Percentiles rank a stretch among this genome's conserved stretches.
Evolutionary conservation across 1,139 yeast genomes (phyloP).

Genomic region (Diutina siamensis): DNA sequence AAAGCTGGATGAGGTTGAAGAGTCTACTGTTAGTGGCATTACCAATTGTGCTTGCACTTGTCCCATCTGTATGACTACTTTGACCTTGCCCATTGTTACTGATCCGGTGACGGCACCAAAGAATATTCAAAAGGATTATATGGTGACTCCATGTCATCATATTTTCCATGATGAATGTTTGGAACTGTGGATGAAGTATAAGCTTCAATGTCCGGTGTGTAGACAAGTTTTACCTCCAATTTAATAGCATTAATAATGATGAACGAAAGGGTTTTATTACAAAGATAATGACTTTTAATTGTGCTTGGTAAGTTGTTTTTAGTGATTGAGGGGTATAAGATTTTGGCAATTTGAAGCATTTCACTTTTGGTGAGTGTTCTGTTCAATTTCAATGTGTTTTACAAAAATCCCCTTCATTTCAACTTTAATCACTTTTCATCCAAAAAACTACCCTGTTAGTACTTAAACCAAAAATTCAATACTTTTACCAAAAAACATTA

Average conservation of each 20-base stretch:
- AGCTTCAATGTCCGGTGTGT: slow-evolving; percentile 90
- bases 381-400: too few relatives aligned
- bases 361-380: too few relatives aligned
- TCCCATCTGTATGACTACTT: slow-evolving; percentile 81
- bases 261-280: too few relatives aligned
- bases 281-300: too few relatives aligned
- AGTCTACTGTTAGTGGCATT: slow-evolving; percentile 2
- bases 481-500: too few relatives aligned
- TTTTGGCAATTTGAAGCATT: too few relatives aligned
- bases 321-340: too few relatives aligned
- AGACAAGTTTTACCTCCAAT: slow-evolving; percentile 76
- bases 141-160: slow-evolving; percentile 91
- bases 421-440: too few relatives aligned
- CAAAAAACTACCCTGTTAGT: too few relatives aligned
- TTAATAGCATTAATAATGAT: slow-evolving; percentile 15
- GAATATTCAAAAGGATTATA: slow-evolving; percentile 29
- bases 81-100: slow-evolving; percentile 42
- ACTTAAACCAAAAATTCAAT: too few relatives aligned
- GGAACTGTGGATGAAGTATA: slow-evolving; percentile 89
- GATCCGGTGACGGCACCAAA: slow-evolving; percentile 10
- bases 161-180: slow-evolving; percentile 80
- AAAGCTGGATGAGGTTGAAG: slow-evolving; percentile 19
- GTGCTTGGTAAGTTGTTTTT: too few relatives aligned
- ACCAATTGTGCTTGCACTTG: slow-evolving; percentile 43
- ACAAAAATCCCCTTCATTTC: too few relatives aligned